These are phyloP conservation scores for Pythium angustatum DNA, from an alignment of 352 stramenopile genomes.

Conservation along the genomic window DNA sequence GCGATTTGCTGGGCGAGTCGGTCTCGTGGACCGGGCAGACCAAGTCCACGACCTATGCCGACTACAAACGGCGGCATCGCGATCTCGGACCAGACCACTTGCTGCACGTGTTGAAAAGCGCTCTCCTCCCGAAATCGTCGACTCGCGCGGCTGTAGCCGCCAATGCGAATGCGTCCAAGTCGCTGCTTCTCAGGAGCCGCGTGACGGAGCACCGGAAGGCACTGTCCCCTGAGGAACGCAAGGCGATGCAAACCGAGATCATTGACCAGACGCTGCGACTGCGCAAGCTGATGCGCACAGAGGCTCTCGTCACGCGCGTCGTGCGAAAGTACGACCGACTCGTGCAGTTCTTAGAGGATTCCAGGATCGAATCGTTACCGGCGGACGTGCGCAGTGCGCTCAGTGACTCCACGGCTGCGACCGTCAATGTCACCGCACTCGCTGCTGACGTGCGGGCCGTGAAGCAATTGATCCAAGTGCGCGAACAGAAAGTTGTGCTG, in stretches of 20 bases:
- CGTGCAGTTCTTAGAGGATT: conserved; percentile 50
- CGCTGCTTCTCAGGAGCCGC: conserved; percentile 58
- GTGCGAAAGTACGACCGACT: conserved; percentile 76
- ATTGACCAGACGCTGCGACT: conserved; percentile 47
- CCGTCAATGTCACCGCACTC: conserved; percentile 42
- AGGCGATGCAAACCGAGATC: conserved; percentile 56
- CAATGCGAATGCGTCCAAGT: conserved; percentile 31
- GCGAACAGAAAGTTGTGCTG: conserved; percentile 40
- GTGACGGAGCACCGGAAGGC: conserved; percentile 35
- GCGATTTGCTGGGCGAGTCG: conserved; percentile 53
- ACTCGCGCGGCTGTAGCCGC: not conserved
- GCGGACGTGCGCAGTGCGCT: conserved; percentile 47
- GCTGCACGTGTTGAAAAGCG: conserved; percentile 44
- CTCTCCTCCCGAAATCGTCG: conserved; percentile 18
- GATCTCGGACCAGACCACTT: conserved; percentile 69
- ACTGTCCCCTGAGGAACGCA: conserved; percentile 42
- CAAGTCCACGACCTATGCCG: conserved; percentile 62
- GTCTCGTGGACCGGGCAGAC: conserved; percentile 66
- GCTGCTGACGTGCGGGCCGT: conserved; percentile 74
- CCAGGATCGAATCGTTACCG: conserved; percentile 55
- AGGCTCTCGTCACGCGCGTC: conserved; percentile 60
- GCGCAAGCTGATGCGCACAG: conserved; percentile 47
- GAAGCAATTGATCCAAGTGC: conserved; percentile 72
- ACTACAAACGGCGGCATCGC: conserved; percentile 74
- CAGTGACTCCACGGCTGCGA: conserved; percentile 30